These are phyloP conservation scores for Apiotrichum laibachii DNA, from an alignment of 1,284 basidiomycete species.

Conservation along the genomic window DNA sequence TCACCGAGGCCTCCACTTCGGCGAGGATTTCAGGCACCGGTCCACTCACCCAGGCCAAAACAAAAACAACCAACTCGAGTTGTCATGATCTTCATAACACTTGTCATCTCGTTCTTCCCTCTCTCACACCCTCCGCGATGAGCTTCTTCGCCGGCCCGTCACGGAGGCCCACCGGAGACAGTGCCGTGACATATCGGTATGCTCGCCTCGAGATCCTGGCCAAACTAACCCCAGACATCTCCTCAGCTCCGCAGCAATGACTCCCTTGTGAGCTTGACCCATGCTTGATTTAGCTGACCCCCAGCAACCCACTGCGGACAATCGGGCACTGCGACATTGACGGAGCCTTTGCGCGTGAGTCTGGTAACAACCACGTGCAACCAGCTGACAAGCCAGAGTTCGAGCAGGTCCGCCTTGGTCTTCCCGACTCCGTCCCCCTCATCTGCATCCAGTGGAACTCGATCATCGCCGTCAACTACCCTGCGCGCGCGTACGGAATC, in stretches of 20 bases:
- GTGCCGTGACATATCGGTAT: constrained; percentile 14
- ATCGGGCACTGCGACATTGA: constrained; percentile 92
- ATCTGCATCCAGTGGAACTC: constrained; percentile 91
- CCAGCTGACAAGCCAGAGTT: constrained; percentile 57
- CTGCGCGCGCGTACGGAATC: constrained; percentile 85
- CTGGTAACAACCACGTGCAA: background rate
- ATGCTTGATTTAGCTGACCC: background rate
- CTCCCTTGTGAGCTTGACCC: constrained; percentile 32
- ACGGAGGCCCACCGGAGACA: background rate
- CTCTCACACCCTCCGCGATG: background rate
- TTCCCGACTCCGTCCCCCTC: constrained; percentile 70
- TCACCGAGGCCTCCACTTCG: no score
- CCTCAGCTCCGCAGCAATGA: constrained; percentile 44
- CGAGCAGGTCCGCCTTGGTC: constrained; percentile 75
- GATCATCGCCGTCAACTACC: constrained; percentile 91
- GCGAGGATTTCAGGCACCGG: no score
- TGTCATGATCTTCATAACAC: no score
- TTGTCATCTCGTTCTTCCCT: background rate
- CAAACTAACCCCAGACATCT: constrained; percentile 31
- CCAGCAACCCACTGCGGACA: constrained; percentile 50
- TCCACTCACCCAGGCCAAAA: no score
- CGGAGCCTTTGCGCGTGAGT: constrained; percentile 72
- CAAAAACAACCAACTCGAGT: no score
- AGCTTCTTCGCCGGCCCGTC: constrained; percentile 2
- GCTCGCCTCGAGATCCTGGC: background rate